Evolutionary conservation across 1,139 yeast species (phyloP), one percentile per base, ranked within the genome.

Genomic region (Diutina siamensis): DNA sequence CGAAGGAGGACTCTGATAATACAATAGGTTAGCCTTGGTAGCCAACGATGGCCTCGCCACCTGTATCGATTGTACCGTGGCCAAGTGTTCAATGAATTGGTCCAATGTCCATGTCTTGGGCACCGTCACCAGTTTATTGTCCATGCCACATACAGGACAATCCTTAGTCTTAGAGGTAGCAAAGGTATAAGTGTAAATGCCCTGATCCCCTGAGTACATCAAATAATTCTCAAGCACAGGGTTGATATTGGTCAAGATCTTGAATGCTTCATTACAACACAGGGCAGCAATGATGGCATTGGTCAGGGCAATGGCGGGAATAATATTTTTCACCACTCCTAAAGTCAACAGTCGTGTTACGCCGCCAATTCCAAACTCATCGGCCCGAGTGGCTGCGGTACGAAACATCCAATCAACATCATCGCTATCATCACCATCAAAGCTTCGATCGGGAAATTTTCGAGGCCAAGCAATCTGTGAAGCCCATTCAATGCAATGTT

Each of bases 401-500:
- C 72, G 63, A 54, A 70, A 78, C 61, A 92, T 70, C 80, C 82
- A 76, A 19, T 74, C 74, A 13, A 86, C 76, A 52, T 86, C 86
- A 1, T 74, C 78, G 0, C 80, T 77, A 44, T 72, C 61, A 59
- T 89, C 97, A 36, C 80, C 76, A 57, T 88, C 94, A 47, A 83
- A 73, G 49, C 65, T 67, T 32, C 53, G 55, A 31, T 60, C 66
- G 1, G 75, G 71, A 50, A 74, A 73, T 2, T 55, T 51, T 44
- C 68, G 64, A 0, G 82, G 82, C 94, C 96, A 86, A 54, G 79
- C 82, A 10, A 87, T 65, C 44, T 80, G 82, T 50, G 80, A 76
- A 1, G 94, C 94, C 86, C 94, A 92, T 59, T 88, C 96, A 18
- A 92, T 81, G 57, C 97, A 88, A 62, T 92, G 98, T 56, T 92